Conservation (phyloP, 108 stramenopile species). For the Cyclotella sp. region DNA sequence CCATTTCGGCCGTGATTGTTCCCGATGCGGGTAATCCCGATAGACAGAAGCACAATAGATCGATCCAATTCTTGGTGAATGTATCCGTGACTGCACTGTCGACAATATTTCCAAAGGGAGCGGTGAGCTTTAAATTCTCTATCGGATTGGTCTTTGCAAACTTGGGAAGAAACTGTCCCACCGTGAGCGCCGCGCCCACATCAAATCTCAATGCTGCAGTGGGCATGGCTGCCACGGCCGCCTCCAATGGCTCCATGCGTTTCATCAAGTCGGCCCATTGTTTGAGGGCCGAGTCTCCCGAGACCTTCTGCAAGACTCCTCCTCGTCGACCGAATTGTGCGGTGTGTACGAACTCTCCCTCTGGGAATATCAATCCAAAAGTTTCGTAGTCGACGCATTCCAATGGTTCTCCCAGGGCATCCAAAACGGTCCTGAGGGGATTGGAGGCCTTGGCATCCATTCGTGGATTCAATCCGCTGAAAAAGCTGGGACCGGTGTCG, state of each 20-base stretch:
- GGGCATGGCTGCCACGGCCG: constrained; percentile 76
- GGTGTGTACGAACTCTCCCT: constrained; percentile 73
- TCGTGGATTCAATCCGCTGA: constrained; percentile 77
- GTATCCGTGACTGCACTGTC: constrained; percentile 62
- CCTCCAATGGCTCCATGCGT: constrained; percentile 67
- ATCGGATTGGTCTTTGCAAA: constrained; percentile 74
- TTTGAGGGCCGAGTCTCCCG: constrained; percentile 38
- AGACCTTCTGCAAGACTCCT: constrained; percentile 50
- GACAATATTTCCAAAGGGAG: constrained; percentile 65
- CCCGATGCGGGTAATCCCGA: constrained; percentile 81
- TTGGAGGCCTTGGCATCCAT: constrained; percentile 61
- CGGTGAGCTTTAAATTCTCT: constrained; percentile 75
- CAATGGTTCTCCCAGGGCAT: constrained; percentile 66
- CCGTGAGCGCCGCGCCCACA: constrained; percentile 61
- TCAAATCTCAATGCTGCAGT: constrained; percentile 73
- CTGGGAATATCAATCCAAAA: constrained; percentile 75
- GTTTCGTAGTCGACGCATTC: constrained; percentile 65
- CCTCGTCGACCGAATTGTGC: constrained; percentile 51
- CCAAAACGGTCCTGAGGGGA: constrained; percentile 70
- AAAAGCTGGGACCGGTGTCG: constrained; percentile 92
- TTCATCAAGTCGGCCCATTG: constrained; percentile 66
- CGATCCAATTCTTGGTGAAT: constrained; percentile 88
- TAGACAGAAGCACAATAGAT: constrained; percentile 87
- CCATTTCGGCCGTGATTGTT: constrained; percentile 93
- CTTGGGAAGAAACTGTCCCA: constrained; percentile 66